These are phyloP conservation scores for Aspergillus sojae DNA, from an alignment of 2,329 filamentous ascomycete genomes.

Conservation along the genomic window DNA sequence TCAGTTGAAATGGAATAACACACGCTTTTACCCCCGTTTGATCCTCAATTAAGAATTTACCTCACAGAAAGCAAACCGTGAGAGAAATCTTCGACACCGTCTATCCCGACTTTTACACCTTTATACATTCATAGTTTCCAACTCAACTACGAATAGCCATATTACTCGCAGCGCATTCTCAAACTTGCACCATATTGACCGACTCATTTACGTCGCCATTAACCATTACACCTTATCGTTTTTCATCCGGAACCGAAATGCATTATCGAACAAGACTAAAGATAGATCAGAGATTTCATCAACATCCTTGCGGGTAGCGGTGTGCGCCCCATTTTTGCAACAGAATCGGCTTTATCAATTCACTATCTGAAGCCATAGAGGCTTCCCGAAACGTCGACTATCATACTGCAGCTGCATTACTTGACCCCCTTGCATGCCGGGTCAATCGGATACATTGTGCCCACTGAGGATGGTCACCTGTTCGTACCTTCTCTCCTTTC, in stretches of 20 bases:
- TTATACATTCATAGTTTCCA: not conserved
- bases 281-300: slow-evolving; percentile 14
- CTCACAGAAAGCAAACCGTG: not conserved
- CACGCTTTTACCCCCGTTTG: slow-evolving; percentile 12
- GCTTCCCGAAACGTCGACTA: not conserved
- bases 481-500: not conserved
- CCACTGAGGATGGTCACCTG: not conserved
- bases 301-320: slow-evolving; percentile 22
- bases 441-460: not conserved
- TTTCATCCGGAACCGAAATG: slow-evolving; percentile 12
- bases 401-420: not conserved
- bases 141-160: no score
- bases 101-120: not conserved
- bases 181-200: not conserved
- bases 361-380: slow-evolving; percentile 7
- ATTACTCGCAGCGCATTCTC: not conserved
- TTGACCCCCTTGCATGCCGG: not conserved
- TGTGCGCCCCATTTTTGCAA: slow-evolving; percentile 15
- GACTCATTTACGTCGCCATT: not conserved
- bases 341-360: not conserved
- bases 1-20: slow-evolving; percentile 25
- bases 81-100: not conserved
- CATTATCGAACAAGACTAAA: slow-evolving; percentile 18
- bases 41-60: slow-evolving; percentile 1
- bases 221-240: not conserved